Percentiles rank a stretch among this genome's conserved stretches.
These are phyloP conservation scores for Selenicereus undatus DNA, from an alignment of 148 eudicot species.

Conservation along the genomic window DNA sequence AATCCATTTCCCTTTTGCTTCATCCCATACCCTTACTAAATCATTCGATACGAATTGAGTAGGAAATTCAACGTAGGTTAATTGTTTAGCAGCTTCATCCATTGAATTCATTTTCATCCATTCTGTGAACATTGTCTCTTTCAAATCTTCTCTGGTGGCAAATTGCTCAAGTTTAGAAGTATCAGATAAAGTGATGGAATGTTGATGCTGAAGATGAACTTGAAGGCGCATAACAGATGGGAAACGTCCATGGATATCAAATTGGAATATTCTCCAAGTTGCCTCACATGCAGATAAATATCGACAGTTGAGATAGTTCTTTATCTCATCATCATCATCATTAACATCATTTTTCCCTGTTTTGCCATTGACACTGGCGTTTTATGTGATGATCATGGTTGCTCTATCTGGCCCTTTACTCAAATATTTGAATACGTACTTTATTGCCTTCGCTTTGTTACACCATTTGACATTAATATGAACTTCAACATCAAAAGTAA, in stretches of 20 bases:
- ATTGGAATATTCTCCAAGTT: neutral
- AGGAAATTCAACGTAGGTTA: neutral
- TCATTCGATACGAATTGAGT: neutral
- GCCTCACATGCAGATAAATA: neutral
- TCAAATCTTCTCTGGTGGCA: too few relatives aligned
- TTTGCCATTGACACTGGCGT: too few relatives aligned
- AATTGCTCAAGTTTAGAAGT: neutral
- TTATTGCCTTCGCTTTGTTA: conserved; percentile 4
- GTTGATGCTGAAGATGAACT: too few relatives aligned
- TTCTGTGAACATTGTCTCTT: neutral
- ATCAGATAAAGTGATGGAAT: neutral
- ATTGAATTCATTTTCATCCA: neutral
- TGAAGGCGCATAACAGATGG: neutral
- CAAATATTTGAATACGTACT: conserved; percentile 27
- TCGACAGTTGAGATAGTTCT: neutral
- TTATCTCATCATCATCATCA: too few relatives aligned
- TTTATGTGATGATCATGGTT: too few relatives aligned
- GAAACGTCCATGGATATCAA: neutral
- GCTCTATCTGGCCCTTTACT: conserved; percentile 16
- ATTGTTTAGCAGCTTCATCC: neutral
- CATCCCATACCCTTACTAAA: neutral
- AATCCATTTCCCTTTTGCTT: neutral
- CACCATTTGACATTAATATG: conserved; percentile 35
- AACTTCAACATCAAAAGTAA: conserved; percentile 17
- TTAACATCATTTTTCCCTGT: too few relatives aligned